Evolutionary conservation across 345 rosid genomes (phyloP), one percentile per base, ranked within the genome.

Genomic region (Eucalyptus cloeziana): DNA sequence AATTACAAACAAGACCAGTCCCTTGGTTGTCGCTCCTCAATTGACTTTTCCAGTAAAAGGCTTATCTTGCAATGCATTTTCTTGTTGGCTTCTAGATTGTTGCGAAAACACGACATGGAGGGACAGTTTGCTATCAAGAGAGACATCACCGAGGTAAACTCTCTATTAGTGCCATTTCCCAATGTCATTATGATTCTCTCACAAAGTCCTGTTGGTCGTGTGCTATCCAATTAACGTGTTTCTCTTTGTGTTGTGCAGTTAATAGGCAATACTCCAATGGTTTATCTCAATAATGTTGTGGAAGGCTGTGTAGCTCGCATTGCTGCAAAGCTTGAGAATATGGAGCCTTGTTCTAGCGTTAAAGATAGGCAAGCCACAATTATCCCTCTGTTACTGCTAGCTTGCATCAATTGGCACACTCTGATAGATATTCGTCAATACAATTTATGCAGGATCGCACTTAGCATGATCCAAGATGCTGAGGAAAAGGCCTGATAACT

Each of bases 381-480:
- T 19, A 12, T 62, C 30, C 37, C 27, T 88, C 14, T 52, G 86
- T 50, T 69, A 11, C 44, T 33, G 80, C 44, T 71, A 6, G 45
- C 81, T 33, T 71, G 81, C 81, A 33, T 71, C 13, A 10, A 71
- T 71, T 71, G 10, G 44, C 44, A 71, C 13, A 71, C 81, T 43
- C 62, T 86, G 40, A 67, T 10, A 85, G 13, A 16, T 88, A 51
- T 86, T 76, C 43, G 11, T 30, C 62, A 2, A 33, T 71, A 71
- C 25, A 58, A 58, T 13, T 7, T 88, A 21, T 87, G 92, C 93
- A 97, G 98, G 94, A 97, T 96, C 91, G 98, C 94, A 56, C 94
- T 93, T 79, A 96, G 97, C 86, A 96, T 97, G 99, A 97, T 96
- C 88, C 49, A 94, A 62, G 99, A 97, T 94, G 99, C 99, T 3